Evolutionary conservation across 345 rosid genomes (phyloP).

Genomic region (Eucalyptus tenuipes): DNA sequence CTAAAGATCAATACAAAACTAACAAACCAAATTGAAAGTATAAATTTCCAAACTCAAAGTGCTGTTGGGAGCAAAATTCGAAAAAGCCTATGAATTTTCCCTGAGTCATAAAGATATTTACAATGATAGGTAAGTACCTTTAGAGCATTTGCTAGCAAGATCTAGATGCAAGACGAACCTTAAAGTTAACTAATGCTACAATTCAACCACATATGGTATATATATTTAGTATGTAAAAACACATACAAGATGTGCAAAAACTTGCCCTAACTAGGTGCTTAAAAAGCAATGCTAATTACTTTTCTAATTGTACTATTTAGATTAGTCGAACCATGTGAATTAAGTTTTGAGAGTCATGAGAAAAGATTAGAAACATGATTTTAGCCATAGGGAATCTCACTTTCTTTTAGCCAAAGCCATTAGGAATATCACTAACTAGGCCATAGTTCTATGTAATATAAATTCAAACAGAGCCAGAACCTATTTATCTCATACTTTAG

Average conservation of each 20-base stretch:
- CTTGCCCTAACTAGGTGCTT: not conserved
- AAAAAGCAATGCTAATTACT: not conserved
- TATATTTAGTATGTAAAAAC: not conserved
- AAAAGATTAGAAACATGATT: not conserved
- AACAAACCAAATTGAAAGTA: not conserved
- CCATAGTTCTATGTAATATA: not conserved
- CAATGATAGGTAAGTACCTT: not conserved
- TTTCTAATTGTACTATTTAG: not conserved
- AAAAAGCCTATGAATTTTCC: not conserved
- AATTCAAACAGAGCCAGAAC: accelerated
- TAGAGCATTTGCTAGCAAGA: not conserved
- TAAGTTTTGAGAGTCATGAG: not conserved
- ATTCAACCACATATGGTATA: not conserved
- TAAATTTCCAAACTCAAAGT: not conserved
- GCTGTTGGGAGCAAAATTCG: not conserved
- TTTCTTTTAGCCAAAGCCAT: not conserved
- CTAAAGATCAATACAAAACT: not conserved
- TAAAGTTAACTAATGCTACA: not conserved
- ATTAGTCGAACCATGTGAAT: not conserved
- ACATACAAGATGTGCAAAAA: not conserved
- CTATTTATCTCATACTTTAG: too few relatives aligned
- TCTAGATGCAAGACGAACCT: not conserved
- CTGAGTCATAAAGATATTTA: not conserved
- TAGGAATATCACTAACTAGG: not conserved
- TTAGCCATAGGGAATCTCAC: not conserved